Conservation (phyloP, 345 rosid species). For the Gossypium ekmanianum region DNA sequence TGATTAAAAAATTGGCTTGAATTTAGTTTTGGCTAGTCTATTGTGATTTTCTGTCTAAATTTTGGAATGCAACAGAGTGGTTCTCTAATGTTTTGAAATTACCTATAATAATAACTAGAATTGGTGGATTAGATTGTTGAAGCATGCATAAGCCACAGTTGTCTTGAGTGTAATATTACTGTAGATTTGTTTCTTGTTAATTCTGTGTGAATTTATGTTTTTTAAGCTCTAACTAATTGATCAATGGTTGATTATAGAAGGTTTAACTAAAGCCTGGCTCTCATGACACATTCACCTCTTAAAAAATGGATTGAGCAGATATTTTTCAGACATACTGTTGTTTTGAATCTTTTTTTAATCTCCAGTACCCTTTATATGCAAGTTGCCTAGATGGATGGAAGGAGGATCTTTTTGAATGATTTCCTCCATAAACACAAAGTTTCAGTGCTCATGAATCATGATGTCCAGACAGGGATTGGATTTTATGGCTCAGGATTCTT, state of each 20-base stretch:
- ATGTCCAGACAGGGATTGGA: background rate
- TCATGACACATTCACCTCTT: background rate
- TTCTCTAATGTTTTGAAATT: background rate
- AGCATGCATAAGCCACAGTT: background rate
- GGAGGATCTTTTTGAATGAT: background rate
- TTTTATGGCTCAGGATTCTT: background rate
- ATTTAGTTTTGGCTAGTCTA: background rate
- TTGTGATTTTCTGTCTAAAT: background rate
- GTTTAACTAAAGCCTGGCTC: background rate
- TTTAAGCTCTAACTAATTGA: slow-evolving; percentile 8
- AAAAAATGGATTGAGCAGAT: background rate
- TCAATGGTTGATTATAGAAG: background rate
- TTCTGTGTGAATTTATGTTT: background rate
- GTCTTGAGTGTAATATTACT: background rate
- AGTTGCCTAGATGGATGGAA: background rate
- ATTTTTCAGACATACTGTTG: background rate
- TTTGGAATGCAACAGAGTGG: background rate
- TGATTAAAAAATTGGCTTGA: background rate
- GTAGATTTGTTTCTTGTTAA: background rate
- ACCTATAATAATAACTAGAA: background rate
- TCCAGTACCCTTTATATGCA: background rate
- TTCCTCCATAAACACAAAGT: background rate
- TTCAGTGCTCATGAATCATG: background rate
- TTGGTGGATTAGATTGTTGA: background rate
- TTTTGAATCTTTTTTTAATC: background rate